These are phyloP conservation scores for Byssothecium circinans DNA, from an alignment of 2,329 filamentous ascomycete genomes.

Conservation along the genomic window DNA sequence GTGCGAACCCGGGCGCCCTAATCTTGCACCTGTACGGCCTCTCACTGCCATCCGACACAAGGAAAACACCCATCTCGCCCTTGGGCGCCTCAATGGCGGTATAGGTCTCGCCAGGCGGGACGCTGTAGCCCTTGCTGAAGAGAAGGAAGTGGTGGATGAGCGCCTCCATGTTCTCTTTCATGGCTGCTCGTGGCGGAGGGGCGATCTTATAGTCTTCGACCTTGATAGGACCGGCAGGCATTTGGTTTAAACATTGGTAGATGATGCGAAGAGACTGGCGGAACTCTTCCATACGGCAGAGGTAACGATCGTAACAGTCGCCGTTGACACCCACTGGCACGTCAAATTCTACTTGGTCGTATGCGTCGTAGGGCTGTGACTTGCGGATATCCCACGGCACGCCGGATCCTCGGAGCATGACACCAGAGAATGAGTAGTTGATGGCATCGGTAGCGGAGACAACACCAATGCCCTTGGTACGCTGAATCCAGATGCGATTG, in stretches of 20 bases:
- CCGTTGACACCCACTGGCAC: constrained; percentile 95
- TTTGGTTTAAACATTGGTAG: constrained; percentile 98
- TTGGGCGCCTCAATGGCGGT: constrained; percentile 98
- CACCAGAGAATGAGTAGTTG: constrained; percentile 93
- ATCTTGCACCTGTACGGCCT: constrained; percentile 98
- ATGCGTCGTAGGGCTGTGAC: constrained; percentile 95
- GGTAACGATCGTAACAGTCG: constrained; percentile 98
- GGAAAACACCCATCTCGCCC: constrained; percentile 97
- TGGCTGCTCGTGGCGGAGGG: constrained; percentile 90
- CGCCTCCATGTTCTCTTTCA: constrained; percentile 99
- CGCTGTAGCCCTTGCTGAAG: constrained; percentile 97
- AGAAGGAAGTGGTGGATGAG: constrained; percentile 99
- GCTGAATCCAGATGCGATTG: constrained; percentile 98
- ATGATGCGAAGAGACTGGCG: constrained; percentile 97
- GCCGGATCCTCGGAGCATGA: constrained; percentile 97
- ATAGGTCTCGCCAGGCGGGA: constrained; percentile 97
- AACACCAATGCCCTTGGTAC: constrained; percentile 88
- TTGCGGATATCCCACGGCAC: constrained; percentile 97
- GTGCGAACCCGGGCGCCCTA: constrained; percentile 92
- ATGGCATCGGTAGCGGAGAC: constrained; percentile 91
- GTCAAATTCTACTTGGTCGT: constrained; percentile 97
- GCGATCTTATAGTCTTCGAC: constrained; percentile 99
- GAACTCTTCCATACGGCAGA: constrained; percentile 99
- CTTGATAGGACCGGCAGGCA: constrained; percentile 90
- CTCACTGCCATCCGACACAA: constrained; percentile 95